Percentiles rank a stretch among this genome's conserved stretches.
Evolutionary conservation across 768 basidiomycete genomes (phyloP).

Genomic region (Xerocomus potaroensis): DNA sequence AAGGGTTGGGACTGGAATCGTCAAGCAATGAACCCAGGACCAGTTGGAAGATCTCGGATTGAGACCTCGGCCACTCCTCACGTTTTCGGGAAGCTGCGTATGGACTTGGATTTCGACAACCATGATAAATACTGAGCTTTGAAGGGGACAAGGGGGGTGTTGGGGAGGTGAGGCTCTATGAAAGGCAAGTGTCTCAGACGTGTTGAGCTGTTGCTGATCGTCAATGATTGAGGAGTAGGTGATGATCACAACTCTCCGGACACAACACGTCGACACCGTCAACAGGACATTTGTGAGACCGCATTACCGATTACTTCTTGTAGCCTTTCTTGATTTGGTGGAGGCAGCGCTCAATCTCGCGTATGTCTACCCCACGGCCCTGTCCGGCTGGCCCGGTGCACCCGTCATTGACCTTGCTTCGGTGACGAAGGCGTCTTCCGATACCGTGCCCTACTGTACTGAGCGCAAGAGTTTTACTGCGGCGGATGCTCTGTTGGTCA

Average conservation of each 20-base stretch:
- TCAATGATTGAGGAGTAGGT: no score
- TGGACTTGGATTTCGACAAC: not conserved
- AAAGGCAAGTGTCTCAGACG: no score
- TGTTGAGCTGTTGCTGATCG: no score
- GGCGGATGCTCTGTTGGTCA: conserved; percentile 71
- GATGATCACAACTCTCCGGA: no score
- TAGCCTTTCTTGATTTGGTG: conserved; percentile 74
- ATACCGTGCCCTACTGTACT: conserved; percentile 87
- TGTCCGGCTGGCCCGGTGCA: conserved; percentile 56
- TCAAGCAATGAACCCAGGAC: not conserved
- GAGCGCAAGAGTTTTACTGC: conserved; percentile 76
- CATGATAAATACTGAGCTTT: no score
- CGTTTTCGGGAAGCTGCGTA: not conserved
- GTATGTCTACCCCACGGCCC: conserved; percentile 75
- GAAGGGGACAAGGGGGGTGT: no score
- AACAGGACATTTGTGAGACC: no score
- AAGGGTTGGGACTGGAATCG: not conserved
- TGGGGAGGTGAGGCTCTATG: no score
- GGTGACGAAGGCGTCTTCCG: conserved; percentile 75
- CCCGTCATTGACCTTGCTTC: conserved; percentile 70
- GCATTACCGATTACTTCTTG: no score
- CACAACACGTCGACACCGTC: no score
- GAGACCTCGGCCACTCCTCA: no score
- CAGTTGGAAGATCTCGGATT: not conserved
- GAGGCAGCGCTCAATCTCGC: conserved; percentile 71